These are phyloP conservation scores for Wickerhamiella azyma DNA, from an alignment of 805 yeast genomes.

Conservation along the genomic window DNA sequence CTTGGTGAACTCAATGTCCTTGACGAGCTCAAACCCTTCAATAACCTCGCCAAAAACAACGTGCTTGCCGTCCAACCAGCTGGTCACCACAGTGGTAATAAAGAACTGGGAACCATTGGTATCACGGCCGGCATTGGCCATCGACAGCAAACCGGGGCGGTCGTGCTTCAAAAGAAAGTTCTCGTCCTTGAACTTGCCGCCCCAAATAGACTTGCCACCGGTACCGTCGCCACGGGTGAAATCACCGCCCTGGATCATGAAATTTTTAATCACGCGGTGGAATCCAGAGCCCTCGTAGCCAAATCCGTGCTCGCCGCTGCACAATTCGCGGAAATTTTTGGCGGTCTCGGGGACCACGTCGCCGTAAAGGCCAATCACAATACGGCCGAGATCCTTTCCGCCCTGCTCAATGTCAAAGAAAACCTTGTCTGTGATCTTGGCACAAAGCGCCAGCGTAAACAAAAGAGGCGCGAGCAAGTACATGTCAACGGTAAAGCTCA, in stretches of 20 bases:
- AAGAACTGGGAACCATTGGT: constrained; percentile 87
- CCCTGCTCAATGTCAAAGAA: constrained; percentile 79
- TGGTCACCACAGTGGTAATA: constrained; percentile 79
- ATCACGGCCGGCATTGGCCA: constrained; percentile 64
- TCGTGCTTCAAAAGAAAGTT: constrained; percentile 44
- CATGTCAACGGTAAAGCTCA: no score
- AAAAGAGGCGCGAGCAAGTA: neutral
- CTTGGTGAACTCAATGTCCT: constrained; percentile 57
- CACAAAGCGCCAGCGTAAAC: constrained; percentile 15
- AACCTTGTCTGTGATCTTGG: constrained; percentile 61
- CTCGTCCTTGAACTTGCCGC: constrained; percentile 63
- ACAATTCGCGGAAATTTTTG: constrained; percentile 72
- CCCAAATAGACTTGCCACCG: constrained; percentile 74
- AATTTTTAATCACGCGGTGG: constrained; percentile 59
- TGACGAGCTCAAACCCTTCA: constrained; percentile 67
- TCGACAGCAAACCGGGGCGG: constrained; percentile 54
- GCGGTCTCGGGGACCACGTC: constrained; percentile 76
- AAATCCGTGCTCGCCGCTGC: constrained; percentile 59
- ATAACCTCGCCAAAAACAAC: constrained; percentile 94
- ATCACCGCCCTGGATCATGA: constrained; percentile 85
- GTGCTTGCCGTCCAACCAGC: constrained; percentile 89
- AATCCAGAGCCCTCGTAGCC: constrained; percentile 52
- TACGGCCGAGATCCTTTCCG: constrained; percentile 60
- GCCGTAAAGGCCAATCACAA: constrained; percentile 80
- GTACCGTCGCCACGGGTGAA: constrained; percentile 47